Base-by-base conservation (phyloP, 768 basidiomycete genomes). In the Naganishia friedmannii region DNA sequence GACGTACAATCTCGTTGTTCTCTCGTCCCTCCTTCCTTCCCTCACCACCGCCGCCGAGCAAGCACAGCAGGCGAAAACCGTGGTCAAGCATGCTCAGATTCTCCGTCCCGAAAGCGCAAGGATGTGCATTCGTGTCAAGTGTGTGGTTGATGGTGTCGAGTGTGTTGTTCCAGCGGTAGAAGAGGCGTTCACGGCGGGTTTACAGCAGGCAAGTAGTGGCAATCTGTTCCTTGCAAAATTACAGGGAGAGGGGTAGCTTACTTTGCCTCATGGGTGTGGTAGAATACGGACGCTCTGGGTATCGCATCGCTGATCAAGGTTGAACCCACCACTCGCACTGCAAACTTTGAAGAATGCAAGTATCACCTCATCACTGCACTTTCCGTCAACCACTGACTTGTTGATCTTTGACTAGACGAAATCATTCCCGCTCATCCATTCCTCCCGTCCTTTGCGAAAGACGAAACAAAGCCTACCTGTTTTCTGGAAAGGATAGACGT, bases 11-110 rank as follows among this genome's bases (percentile, higher is more conserved):
- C 60, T 63, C 26, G 39, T 42, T 34, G 60, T 63, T 15, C 60
- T 42, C 15, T 28, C 37, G 6, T 46, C 42, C 19, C 15, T 34
- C 21, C 60, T 6, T 4, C 39, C 37, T 15, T 23, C n/a, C 57
- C 10, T 13, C 37, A 63, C 5, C 60, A 45, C 42, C 21, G n/a
- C n/a, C 7, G 39, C 23, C 26, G 39, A 29, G 23, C 42, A 42
- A n/a, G 60, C 60, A 12, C n/a, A 63, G 39, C 37, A 28, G 39
- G 42, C 34, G 21, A 63, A 63, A 45, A 26, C 39, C 26, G 39
- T 63, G n/a, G 5, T 63, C 39, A 63, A 63, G 39, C 60, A 63
- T 63, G 39, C 60, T 13, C 37, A 63, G n/a, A 42, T 63, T 12
- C 28, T 63, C 12, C 60, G 60, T 63, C 28, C 60, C 23, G 17